Conservation (phyloP, 345 rosid species). For the Salix suchowensis region DNA sequence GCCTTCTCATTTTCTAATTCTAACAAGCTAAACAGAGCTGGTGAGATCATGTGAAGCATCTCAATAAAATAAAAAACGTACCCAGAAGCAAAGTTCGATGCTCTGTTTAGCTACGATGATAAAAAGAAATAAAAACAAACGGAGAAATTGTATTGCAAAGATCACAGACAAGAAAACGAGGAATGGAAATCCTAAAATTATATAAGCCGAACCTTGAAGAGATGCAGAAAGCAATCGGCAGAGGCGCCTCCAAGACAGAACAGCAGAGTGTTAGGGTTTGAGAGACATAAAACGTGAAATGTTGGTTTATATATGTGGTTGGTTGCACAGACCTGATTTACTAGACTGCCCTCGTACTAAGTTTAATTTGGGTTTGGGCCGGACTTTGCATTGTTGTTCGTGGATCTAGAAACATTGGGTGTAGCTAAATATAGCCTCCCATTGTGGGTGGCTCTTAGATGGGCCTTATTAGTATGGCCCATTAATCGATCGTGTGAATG, state of each 20-base stretch:
- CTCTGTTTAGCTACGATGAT: neutral
- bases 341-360: neutral
- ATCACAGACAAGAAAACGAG: too few relatives aligned
- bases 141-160: neutral
- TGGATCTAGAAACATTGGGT: neutral
- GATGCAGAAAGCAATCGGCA: neutral
- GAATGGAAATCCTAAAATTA: neutral
- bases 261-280: conserved; percentile 9
- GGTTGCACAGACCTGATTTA: neutral
- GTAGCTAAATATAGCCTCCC: neutral
- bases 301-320: neutral
- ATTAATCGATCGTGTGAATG: neutral
- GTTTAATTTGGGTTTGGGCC: neutral
- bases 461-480: neutral
- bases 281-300: neutral
- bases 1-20: neutral
- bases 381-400: neutral
- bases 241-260: neutral
- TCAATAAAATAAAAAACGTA: neutral
- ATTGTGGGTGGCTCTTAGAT: neutral
- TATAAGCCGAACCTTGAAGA: conserved; percentile 6
- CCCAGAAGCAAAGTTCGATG: too few relatives aligned
- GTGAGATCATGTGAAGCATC: neutral
- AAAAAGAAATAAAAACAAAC: neutral
- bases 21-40: neutral